Base-by-base conservation (phyloP, 2,329 filamentous ascomycete genomes). In the Penicillium sp. region DNA sequence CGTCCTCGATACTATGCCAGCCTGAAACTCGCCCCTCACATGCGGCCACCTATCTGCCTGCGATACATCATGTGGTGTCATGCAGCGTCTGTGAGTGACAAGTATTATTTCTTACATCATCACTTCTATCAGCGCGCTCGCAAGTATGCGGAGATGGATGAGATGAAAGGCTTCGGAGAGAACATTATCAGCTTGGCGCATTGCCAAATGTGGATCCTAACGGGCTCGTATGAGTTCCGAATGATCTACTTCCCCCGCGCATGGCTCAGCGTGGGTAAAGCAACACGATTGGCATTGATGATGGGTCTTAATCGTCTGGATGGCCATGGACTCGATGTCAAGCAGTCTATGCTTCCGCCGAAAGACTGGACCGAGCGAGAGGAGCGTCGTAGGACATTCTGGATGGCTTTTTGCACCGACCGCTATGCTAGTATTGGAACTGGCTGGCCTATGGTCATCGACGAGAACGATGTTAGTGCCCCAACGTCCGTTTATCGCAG, bases 31-130 rank as follows among this genome's bases (percentile, higher is more conserved):
- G 86, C 91, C n/a, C 92, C 92, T 18, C 87, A 87, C 62, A 88
- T 92, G 79, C 87, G 94, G 27, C 94, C 95, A 1, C 92, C 94
- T 0, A 87, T 96, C 33, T 92, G 90, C 64, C 79, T 99, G 51
- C 87, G 95, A 66, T 99, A 99, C 77, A 92, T 91, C 56, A 96
- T 98, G 82, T 98, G 94, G 94, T 91, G 89, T n/a, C 79, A 92
- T 69, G 92, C 94, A n/a, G 93, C 92, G 62, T 89, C 91, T 5
- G 85, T 93, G 44, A 87, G 86, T 3, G 92, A 96, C 59, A 95
- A 92, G 71, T 97, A 91, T 73, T 81, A 84, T 36, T 85, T 86
- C 55, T 77, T 96, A 14, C 92, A 92, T 70, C 89, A 93, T 55
- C 86, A 96, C 62, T 97, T 98, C 73, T 99, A 99, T 73, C 87